Base-by-base conservation (phyloP, 148 eudicot species). In the Camellia granthamiana region DNA sequence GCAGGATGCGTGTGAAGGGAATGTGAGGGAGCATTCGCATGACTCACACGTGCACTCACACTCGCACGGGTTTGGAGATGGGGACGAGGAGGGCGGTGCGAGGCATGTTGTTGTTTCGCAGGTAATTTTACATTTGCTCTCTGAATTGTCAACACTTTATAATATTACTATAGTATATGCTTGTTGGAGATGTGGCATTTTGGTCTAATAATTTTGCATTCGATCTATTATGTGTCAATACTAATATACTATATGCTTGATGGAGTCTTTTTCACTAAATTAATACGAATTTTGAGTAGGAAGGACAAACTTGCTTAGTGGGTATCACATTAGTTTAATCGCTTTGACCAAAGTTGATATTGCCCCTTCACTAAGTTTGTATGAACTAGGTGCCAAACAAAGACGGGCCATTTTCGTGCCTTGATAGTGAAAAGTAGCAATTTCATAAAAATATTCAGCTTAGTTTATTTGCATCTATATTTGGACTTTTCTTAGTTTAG, bases 31-130 rank as follows among this genome's bases (percentile, higher is more conserved):
- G 62, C 87, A 83, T 80, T 76, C 81, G 14, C 92, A 90, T 41
- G 84, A 81, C 38, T 75, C 83, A 0, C 83, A 86, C 54, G 83
- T 68, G 66, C 88, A 86, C 49, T 84, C 86, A 0, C 88, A 86
- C 72, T 84, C 86, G 0, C 88, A 86, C 66, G 81, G 83, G 59
- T 15, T 84, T 16, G 86, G 81, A 61, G 80, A 77, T 74, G 86
- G 79, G 23, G 90, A 87, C n/a, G 92, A 83, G 7, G 92, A 89
- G 18, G 83, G 86, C 54, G 75, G 77, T 51, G 86, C 80, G 1
- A 81, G 99, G 41, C 97, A 92, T 69, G 91, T 86, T 6, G 98
- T 96, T 49, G 90, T 96, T 89, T 89, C 99, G 0, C 99, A 96
- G 98, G 99, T 88, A 83, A 77, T 3, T 11, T 77, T 23, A 11